Evolutionary conservation across 2,329 filamentous ascomycete genomes (phyloP), one percentile per base, ranked within the genome.

Genomic region (Verticillium dahliae): DNA sequence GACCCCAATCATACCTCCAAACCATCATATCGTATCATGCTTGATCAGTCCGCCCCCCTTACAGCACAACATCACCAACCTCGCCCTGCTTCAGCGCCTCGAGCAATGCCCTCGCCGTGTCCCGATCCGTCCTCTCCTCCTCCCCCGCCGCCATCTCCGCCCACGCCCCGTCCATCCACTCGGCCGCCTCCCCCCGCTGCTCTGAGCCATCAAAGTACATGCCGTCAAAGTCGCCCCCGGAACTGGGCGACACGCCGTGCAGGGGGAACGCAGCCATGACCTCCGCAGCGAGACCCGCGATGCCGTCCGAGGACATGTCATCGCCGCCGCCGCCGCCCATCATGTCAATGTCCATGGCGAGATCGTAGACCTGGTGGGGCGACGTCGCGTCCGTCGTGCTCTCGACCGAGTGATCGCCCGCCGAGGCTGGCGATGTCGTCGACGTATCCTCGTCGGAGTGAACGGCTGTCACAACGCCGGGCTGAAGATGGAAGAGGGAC

Each of bases 111-210:
- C 69, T 67, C 11, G 75, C 76, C 18, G 75, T 75, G 63, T 78
- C 75, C 35, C 69, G 70, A 57, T 78, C 76, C 3, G 67, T 65
- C 5, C 68, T 66, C n/a, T 70, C 68, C 33, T 71, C 67, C 7
- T 71, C 67, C 7, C 62, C 66, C 13, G 68, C 70, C 1, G 62
- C 68, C 58, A 71, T 67, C 33, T 72, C 69, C 18, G 67, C 67
- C 75, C 76, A 77, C 14, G 70, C 69, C 22, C 65, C 68, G 61
- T 75, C 73, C 27, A 78, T 74, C 76, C 76, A 78, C 33, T 75
- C 74, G 0, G 61, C 63, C 10, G 67, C 67, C 22, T 68, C 64
- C 22, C 71, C 69, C 6, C 68, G 66, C 56, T 69, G 66, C 4
- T 69, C 70, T 15, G 72, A 70, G 0, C 73, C 70, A 39, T 69